Percentiles rank a stretch among this genome's conserved stretches.
Evolutionary conservation across 2,329 filamentous ascomycete species (phyloP).

Genomic region (Phyllosticta citriasiana): DNA sequence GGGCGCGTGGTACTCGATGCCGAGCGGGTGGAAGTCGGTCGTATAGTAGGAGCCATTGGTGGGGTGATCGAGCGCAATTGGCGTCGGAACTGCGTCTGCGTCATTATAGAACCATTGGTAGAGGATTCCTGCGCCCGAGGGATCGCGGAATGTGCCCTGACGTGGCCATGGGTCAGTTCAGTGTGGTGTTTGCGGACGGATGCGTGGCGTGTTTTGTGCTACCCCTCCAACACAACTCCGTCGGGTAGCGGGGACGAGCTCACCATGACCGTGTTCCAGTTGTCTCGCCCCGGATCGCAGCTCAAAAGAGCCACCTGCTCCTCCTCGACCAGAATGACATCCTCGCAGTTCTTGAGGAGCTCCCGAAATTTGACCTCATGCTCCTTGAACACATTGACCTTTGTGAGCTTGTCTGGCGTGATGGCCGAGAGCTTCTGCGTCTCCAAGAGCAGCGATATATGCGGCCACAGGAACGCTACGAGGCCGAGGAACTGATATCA

Average conservation of each 20-base stretch:
- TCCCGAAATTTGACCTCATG: slow-evolving; percentile 26
- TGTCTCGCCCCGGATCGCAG: slow-evolving; percentile 33
- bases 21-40: slow-evolving; percentile 33
- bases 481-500: background rate
- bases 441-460: background rate
- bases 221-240: background rate
- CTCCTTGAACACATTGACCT: slow-evolving; percentile 17
- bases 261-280: slow-evolving; percentile 39
- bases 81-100: slow-evolving; percentile 16
- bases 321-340: slow-evolving; percentile 29
- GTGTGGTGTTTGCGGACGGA: background rate
- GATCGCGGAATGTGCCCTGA: slow-evolving; percentile 23
- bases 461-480: slow-evolving; percentile 5
- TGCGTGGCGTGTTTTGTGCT: background rate
- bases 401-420: slow-evolving; percentile 12
- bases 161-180: background rate
- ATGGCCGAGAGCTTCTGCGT: slow-evolving; percentile 2
- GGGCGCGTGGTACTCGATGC: slow-evolving; percentile 27
- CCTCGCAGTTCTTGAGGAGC: slow-evolving; percentile 34
- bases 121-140: slow-evolving; percentile 19
- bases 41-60: slow-evolving; percentile 10
- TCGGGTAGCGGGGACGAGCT: slow-evolving; percentile 5
- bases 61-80: slow-evolving; percentile 20
- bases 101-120: slow-evolving; percentile 31
- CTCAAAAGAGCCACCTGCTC: slow-evolving; percentile 31